Conservation (phyloP, 176 grass and related monocot genomes). For the Metroxylon sagu region DNA sequence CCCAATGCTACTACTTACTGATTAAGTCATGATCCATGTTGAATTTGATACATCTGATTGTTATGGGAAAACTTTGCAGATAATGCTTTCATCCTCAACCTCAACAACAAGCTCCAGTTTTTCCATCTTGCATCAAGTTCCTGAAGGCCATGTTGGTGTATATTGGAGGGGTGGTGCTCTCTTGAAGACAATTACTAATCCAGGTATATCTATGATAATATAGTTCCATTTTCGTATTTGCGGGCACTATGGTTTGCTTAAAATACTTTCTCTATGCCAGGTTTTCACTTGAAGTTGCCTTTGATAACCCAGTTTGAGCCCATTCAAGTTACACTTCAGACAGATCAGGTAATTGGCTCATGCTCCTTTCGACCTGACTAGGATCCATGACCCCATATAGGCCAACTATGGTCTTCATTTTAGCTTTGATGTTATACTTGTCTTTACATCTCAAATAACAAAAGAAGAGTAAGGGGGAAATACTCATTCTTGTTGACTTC, state of each 20-base stretch:
- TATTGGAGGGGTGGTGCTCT: slow-evolving; percentile 99
- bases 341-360: slow-evolving; percentile 59
- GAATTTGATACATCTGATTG: too few species aligned
- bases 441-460: too few species aligned
- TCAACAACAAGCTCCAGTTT: slow-evolving; percentile 25
- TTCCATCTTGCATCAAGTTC: slow-evolving; percentile 82
- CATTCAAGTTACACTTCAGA: slow-evolving; percentile 98
- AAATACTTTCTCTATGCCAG: slow-evolving; percentile 20
- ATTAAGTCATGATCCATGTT: too few species aligned
- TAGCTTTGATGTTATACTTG: too few species aligned
- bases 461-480: too few species aligned
- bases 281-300: slow-evolving; percentile 94
- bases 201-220: slow-evolving; percentile 37
- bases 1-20: too few species aligned
- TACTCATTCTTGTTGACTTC: too few species aligned
- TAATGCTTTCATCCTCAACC: slow-evolving; percentile 45
- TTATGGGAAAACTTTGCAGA: slow-evolving; percentile 25
- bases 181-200: slow-evolving; percentile 78
- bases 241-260: too few species aligned
- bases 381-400: too few species aligned
- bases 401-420: too few species aligned
- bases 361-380: slow-evolving; percentile 2
- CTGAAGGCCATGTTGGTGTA: slow-evolving; percentile 97
- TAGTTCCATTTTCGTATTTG: slow-evolving; percentile 1
- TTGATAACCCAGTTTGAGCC: slow-evolving; percentile 84